A percentile compares a stretch with the other conserved stretches of the same genome.
Evolutionary conservation across 768 basidiomycete genomes (phyloP).

Genomic region (Lentinula raphanica): DNA sequence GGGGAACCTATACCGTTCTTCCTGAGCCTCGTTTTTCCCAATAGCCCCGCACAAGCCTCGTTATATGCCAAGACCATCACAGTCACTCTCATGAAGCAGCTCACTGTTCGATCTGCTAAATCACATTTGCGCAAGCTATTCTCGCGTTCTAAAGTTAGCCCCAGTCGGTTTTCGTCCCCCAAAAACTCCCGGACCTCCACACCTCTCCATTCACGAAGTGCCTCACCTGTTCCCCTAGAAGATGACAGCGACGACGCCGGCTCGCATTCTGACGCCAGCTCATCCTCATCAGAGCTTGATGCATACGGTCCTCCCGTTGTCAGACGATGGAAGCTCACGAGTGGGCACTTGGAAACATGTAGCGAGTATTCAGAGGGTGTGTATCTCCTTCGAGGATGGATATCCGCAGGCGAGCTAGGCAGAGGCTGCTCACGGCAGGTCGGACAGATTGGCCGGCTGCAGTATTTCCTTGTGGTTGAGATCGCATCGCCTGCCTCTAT

Average conservation of each 20-base stretch:
- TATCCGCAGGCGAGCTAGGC: not conserved
- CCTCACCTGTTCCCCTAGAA: not conserved
- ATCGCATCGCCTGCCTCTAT: slow-evolving; percentile 14
- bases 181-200: not conserved
- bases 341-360: not conserved
- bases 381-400: not conserved
- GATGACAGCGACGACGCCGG: not conserved
- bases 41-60: not conserved
- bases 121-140: slow-evolving; percentile 1
- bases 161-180: not conserved
- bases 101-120: not conserved
- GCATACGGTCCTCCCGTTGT: not conserved
- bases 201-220: not conserved
- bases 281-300: not conserved
- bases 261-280: not conserved
- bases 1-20: slow-evolving; percentile 6
- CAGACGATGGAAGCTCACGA: not conserved
- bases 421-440: slow-evolving; percentile 4
- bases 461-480: not conserved
- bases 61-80: slow-evolving; percentile 3
- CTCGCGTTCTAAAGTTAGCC: not conserved
- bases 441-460: not conserved
- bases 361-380: slow-evolving; percentile 6
- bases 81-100: not conserved
- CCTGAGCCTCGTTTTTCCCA: slow-evolving; percentile 5